Conservation (phyloP, 2,329 filamentous ascomycete species). For the Dactylella cylindrospora region DNA sequence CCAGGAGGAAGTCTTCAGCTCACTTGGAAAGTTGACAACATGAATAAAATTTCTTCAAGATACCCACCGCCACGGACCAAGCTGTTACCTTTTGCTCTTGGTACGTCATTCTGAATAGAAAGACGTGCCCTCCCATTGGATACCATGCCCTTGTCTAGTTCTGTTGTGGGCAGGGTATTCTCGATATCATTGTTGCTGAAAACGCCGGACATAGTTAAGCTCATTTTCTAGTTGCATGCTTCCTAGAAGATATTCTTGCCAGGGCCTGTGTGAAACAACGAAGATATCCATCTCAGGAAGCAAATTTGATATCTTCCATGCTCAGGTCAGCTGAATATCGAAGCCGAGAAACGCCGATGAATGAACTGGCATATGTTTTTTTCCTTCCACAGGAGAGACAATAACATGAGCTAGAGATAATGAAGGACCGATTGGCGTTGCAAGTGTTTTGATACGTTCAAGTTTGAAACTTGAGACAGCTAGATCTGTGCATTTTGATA, state of each 20-base stretch:
- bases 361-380: slow-evolving; percentile 11
- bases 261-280: slow-evolving; percentile 42
- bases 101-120: slow-evolving; percentile 39
- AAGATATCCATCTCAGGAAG: slow-evolving; percentile 38
- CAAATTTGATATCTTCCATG: slow-evolving; percentile 36
- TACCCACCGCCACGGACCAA: no score
- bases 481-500: slow-evolving; percentile 19
- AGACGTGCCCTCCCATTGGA: slow-evolving; percentile 29
- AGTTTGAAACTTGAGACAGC: slow-evolving; percentile 43
- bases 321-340: slow-evolving; percentile 29
- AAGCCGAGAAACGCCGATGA: slow-evolving; percentile 39
- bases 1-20: slow-evolving; percentile 38
- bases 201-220: slow-evolving; percentile 44
- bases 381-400: slow-evolving; percentile 40
- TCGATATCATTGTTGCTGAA: slow-evolving; percentile 33
- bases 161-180: slow-evolving; percentile 25
- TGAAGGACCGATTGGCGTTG: slow-evolving; percentile 36
- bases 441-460: slow-evolving; percentile 27
- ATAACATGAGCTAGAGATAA: slow-evolving; percentile 36
- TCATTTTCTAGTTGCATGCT: slow-evolving; percentile 42
- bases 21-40: slow-evolving; percentile 42
- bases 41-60: slow-evolving; percentile 31
- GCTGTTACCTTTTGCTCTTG: slow-evolving; percentile 28
- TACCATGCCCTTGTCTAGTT: slow-evolving; percentile 33
- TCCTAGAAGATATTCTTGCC: slow-evolving; percentile 42